Evolutionary conservation across 1,284 basidiomycete species (phyloP).

Genomic region (Apiotrichum sp.): DNA sequence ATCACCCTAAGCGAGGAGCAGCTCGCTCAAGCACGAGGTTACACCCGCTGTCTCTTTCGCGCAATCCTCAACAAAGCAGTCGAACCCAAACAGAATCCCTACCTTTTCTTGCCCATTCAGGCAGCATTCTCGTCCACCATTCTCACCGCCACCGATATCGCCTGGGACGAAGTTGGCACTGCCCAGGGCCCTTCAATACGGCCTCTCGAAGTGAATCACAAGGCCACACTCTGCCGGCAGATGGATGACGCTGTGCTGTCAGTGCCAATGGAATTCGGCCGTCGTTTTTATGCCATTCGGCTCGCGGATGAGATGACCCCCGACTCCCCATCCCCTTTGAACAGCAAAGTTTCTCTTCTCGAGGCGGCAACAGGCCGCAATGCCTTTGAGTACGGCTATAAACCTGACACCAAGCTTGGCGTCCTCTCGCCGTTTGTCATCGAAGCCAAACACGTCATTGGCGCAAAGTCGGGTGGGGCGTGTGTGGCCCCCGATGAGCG

Average conservation of each 20-base stretch:
- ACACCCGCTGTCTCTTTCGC: slow-evolving; percentile 26
- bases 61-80: slow-evolving; percentile 26
- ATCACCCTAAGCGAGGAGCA: neutral
- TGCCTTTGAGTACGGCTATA: too few relatives aligned
- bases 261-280: slow-evolving; percentile 19
- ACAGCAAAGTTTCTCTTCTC: neutral
- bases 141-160: slow-evolving; percentile 17
- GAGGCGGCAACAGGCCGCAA: neutral
- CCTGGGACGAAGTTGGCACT: slow-evolving; percentile 29
- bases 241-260: slow-evolving; percentile 23
- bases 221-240: too few relatives aligned
- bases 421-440: too few relatives aligned
- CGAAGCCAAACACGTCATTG: too few relatives aligned
- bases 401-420: too few relatives aligned
- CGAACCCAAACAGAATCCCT: slow-evolving; percentile 15
- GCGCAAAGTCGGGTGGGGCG: too few relatives aligned
- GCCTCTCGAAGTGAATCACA: slow-evolving; percentile 7
- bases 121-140: neutral
- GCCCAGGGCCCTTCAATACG: neutral
- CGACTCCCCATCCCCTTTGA: neutral
- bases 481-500: too few relatives aligned
- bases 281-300: slow-evolving; percentile 17
- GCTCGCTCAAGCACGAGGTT: slow-evolving; percentile 1
- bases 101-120: slow-evolving; percentile 29
- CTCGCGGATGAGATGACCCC: slow-evolving; percentile 26